Conservation (phyloP, 23 red algal species). For the Gracilaria domingensis region DNA sequence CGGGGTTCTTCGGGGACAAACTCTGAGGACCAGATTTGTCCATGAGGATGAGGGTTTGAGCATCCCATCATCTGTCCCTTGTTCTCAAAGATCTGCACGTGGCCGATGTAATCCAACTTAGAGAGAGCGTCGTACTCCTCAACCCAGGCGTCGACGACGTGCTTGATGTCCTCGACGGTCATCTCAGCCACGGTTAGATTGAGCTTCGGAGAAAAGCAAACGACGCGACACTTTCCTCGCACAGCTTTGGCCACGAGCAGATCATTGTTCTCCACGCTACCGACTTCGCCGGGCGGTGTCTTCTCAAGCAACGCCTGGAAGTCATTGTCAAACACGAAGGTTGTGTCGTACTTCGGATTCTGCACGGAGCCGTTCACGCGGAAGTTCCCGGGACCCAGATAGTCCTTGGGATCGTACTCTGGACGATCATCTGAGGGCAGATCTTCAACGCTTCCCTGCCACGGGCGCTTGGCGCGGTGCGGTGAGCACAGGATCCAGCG, state of each 20-base stretch:
- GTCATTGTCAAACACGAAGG: constrained; percentile 98
- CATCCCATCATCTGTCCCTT: constrained; percentile 98
- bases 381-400: constrained; percentile 92
- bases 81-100: constrained; percentile 99
- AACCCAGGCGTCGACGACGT: constrained; percentile 88
- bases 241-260: constrained; percentile 83
- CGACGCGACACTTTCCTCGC: constrained; percentile 86
- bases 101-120: constrained; percentile 74
- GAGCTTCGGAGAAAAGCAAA: constrained; percentile 97
- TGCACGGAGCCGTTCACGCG: constrained; percentile 75
- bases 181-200: constrained; percentile 98
- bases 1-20: constrained; percentile 89
- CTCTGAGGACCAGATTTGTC: constrained; percentile 94
- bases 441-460: constrained; percentile 90
- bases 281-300: constrained; percentile 69
- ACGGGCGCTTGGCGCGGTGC: constrained; percentile 95
- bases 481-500: constrained; percentile 91
- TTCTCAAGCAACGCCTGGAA: constrained; percentile 87
- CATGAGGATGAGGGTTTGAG: constrained; percentile 96
- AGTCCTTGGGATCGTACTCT: constrained; percentile 91
- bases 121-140: constrained; percentile 78
- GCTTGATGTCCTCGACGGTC: constrained; percentile 70
- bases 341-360: constrained; percentile 89
- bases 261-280: constrained; percentile 59
- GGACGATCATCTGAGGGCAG: constrained; percentile 75